phyloP scores from a whole-genome alignment of 129 eudicot genomes.

The Apium graveolens region DNA sequence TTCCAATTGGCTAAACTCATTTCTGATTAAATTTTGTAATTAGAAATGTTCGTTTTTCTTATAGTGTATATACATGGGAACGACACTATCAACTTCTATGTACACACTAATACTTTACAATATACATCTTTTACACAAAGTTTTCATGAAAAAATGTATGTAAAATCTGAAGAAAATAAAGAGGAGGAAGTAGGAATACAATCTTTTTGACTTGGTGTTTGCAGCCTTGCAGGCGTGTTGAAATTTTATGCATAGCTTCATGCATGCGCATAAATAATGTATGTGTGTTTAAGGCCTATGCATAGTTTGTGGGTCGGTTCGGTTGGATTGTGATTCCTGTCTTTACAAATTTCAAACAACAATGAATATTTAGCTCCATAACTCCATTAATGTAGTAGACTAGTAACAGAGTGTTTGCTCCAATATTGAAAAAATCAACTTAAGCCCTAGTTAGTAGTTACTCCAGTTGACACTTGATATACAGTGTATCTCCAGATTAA shows the following conservation, averaged over 20 bases:
- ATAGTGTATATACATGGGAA: too few relatives aligned
- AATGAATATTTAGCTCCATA: not conserved
- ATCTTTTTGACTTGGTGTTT: not conserved
- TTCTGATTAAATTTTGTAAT: too few relatives aligned
- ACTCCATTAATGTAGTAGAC: not conserved
- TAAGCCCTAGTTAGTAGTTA: not conserved
- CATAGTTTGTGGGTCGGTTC: conserved; percentile 11
- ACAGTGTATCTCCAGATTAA: not conserved
- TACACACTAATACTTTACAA: too few relatives aligned
- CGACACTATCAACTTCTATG: too few relatives aligned
- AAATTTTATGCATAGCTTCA: not conserved
- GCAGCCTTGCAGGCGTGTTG: conserved; percentile 13
- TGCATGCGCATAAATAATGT: not conserved
- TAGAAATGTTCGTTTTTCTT: too few relatives aligned
- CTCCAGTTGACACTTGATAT: not conserved
- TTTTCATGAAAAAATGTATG: not conserved
- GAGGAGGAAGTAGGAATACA: not conserved
- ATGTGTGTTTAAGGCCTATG: not conserved
- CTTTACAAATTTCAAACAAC: not conserved
- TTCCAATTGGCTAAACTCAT: too few relatives aligned
- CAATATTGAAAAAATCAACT: not conserved
- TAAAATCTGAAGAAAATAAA: not conserved
- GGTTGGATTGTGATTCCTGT: not conserved
- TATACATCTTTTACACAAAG: not conserved
- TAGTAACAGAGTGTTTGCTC: not conserved